phyloP scores from a whole-genome alignment of 2,329 filamentous ascomycete species.

The Coniochaeta hoffmannii region DNA sequence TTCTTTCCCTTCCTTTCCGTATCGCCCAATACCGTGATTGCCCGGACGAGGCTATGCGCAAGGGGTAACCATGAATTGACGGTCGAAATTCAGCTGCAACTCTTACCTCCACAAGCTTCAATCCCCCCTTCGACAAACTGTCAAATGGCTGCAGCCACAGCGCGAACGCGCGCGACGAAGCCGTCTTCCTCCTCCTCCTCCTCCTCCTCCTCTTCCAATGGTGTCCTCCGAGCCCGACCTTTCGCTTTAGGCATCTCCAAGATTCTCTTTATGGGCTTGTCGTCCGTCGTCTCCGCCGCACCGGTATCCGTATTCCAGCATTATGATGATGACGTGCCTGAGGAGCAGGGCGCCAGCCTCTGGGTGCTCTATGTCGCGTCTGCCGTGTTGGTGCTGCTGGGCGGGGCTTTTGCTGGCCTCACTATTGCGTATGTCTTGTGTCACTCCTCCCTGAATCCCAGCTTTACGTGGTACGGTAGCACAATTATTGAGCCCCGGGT shows the following conservation, averaged over 20 bases:
- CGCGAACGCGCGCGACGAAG: neutral
- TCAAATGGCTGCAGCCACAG: neutral
- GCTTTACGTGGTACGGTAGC: neutral
- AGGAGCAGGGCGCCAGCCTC: conserved; percentile 54
- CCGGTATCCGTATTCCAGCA: conserved; percentile 30
- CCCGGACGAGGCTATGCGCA: neutral
- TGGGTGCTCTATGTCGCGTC: conserved; percentile 80
- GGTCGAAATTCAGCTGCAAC: neutral
- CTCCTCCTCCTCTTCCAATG: conserved; percentile 10
- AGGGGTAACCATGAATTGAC: neutral
- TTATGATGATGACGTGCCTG: conserved; percentile 35
- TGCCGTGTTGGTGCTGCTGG: conserved; percentile 72
- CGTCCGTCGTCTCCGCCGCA: conserved; percentile 40
- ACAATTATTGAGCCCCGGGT: neutral
- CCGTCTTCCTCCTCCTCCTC: neutral
- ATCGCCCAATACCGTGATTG: neutral
- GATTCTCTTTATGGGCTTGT: conserved; percentile 40
- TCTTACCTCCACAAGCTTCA: neutral
- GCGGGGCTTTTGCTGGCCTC: conserved; percentile 89
- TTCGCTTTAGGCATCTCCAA: conserved; percentile 39
- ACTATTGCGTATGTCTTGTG: conserved; percentile 65
- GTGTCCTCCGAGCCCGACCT: conserved; percentile 14
- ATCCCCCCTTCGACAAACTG: neutral
- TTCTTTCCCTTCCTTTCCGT: neutral
- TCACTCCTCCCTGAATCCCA: neutral